Evolutionary conservation across 1,139 yeast species (phyloP).

Genomic region (Candida glucosophila): DNA sequence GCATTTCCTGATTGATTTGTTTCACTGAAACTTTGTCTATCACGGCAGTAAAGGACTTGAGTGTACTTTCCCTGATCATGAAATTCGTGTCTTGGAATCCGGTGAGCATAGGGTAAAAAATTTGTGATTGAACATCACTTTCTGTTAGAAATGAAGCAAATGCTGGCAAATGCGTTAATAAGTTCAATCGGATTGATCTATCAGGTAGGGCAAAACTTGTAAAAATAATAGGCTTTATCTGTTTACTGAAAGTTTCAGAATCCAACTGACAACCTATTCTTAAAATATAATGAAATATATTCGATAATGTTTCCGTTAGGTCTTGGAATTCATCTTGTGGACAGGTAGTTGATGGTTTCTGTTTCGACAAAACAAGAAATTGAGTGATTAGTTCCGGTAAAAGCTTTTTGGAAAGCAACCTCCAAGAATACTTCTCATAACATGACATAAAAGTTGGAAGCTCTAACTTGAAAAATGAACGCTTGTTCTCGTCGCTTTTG

Average conservation of each 20-base stretch:
- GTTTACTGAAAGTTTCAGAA: constrained; percentile 29
- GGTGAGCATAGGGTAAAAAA: constrained; percentile 59
- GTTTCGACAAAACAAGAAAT: constrained; percentile 17
- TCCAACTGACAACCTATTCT: constrained; percentile 35
- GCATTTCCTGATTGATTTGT: constrained; percentile 77
- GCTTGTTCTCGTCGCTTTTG: constrained; percentile 41
- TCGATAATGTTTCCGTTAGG: constrained; percentile 24
- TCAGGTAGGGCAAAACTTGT: constrained; percentile 60
- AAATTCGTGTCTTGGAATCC: constrained; percentile 86
- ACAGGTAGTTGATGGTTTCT: constrained; percentile 16
- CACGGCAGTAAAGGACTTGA: constrained; percentile 58
- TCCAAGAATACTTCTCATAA: constrained; percentile 39
- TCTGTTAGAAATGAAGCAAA: constrained; percentile 46
- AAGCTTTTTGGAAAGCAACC: constrained; percentile 53
- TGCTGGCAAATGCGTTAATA: constrained; percentile 55
- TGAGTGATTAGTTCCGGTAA: constrained; percentile 54
- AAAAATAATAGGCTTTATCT: constrained; percentile 57
- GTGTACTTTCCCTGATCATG: constrained; percentile 70
- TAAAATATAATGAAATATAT: constrained; percentile 38
- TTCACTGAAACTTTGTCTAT: constrained; percentile 67
- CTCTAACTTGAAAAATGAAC: constrained; percentile 41
- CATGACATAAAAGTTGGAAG: constrained; percentile 22
- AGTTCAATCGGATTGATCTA: constrained; percentile 63
- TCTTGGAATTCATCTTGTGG: constrained; percentile 24
- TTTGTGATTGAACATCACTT: constrained; percentile 56